phyloP scores from a whole-genome alignment of 331 rosid genomes.

The Erythrophleum ivorense region DNA sequence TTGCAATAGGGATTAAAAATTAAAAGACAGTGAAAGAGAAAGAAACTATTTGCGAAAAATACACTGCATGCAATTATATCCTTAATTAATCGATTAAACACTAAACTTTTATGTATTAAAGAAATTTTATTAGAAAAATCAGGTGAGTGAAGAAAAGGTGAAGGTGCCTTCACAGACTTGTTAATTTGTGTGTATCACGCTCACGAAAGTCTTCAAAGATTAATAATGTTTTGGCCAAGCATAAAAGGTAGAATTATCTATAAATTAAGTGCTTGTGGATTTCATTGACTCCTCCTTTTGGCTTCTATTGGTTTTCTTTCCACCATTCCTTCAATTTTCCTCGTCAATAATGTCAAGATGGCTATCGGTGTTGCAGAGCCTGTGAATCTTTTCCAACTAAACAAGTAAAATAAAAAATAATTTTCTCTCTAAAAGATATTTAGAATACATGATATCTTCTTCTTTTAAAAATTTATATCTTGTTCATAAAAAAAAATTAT shows the following conservation, averaged over 20 bases:
- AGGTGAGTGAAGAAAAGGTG: background rate
- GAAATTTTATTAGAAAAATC: background rate
- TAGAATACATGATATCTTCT: no score
- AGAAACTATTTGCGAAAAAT: background rate
- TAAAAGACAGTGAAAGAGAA: background rate
- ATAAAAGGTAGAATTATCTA: background rate
- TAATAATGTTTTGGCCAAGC: background rate
- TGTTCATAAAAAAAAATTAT: no score
- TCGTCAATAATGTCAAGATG: no score
- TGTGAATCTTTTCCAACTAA: no score
- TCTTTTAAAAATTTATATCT: no score
- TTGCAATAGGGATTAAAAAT: background rate
- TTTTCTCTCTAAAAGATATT: no score
- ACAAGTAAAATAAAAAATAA: no score
- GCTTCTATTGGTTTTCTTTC: no score
- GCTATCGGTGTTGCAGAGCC: no score
- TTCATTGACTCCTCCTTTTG: no score
- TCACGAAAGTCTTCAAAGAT: background rate
- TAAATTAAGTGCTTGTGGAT: background rate
- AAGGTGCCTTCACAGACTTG: background rate
- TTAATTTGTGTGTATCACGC: constrained; percentile 1
- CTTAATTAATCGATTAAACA: background rate
- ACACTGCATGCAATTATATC: background rate
- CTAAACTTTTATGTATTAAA: background rate
- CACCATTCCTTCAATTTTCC: no score